A percentile compares a stretch with the other conserved stretches of the same genome.
Conservation (phyloP, 1,284 basidiomycete genomes). For the Apiotrichum sp. region DNA sequence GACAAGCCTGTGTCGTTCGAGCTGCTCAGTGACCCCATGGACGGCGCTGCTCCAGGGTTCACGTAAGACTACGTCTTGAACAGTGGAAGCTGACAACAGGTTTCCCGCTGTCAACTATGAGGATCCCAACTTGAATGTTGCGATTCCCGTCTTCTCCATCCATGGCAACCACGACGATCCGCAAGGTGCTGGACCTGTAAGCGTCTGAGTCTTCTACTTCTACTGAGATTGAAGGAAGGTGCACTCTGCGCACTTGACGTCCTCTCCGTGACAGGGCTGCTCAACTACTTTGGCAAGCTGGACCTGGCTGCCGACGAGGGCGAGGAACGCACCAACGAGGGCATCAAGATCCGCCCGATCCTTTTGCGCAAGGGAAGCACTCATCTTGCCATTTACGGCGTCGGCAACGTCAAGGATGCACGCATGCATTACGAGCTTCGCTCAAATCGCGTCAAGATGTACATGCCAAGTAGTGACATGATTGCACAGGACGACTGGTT, state of each 20-base stretch:
- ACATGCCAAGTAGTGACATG: constrained; percentile 82
- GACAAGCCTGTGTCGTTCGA: constrained; percentile 82
- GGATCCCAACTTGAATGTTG: constrained; percentile 90
- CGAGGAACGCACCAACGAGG: constrained; percentile 44
- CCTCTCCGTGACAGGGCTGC: constrained; percentile 82
- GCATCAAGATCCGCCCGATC: constrained; percentile 83
- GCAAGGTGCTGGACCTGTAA: constrained; percentile 83
- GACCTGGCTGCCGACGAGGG: constrained; percentile 57
- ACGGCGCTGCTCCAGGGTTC: constrained; percentile 76
- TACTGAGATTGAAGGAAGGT: constrained; percentile 60
- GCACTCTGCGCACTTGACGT: constrained; percentile 93
- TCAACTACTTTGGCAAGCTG: constrained; percentile 95
- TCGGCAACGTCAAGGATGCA: constrained; percentile 94
- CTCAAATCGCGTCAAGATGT: constrained; percentile 91
- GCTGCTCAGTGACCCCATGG: constrained; percentile 83
- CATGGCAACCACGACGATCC: constrained; percentile 99
- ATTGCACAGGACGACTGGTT: constrained; percentile 62
- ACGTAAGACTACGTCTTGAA: constrained; percentile 54
- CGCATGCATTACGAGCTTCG: constrained; percentile 93
- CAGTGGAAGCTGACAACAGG: constrained; percentile 46
- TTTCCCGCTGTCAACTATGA: constrained; percentile 98
- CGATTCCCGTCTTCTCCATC: constrained; percentile 94
- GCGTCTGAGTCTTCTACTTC: constrained; percentile 26
- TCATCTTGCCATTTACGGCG: constrained; percentile 81
- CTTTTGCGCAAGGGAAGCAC: constrained; percentile 84